Conservation (phyloP, 352 stramenopile species). For the Globisporangium apiculatum region DNA sequence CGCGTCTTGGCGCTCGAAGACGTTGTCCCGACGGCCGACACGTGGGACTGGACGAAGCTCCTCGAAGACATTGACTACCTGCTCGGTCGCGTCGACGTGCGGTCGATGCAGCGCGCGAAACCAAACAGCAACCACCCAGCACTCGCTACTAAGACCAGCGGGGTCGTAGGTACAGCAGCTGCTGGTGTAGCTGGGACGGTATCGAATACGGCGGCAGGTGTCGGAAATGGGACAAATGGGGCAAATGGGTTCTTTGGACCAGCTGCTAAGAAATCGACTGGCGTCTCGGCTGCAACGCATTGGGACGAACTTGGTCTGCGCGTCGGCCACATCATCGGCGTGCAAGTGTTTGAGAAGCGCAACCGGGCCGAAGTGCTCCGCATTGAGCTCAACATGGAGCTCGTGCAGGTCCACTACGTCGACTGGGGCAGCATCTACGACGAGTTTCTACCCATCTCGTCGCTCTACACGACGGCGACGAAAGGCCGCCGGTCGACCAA, state of each 20-base stretch:
- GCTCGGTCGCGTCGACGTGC: conserved; percentile 50
- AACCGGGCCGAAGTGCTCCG: conserved; percentile 60
- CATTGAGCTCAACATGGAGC: conserved; percentile 57
- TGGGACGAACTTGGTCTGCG: conserved; percentile 59
- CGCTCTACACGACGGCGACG: conserved; percentile 27
- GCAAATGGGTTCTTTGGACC: not conserved
- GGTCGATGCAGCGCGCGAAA: conserved; percentile 23
- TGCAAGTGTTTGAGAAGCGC: conserved; percentile 73
- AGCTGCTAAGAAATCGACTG: conserved; percentile 4
- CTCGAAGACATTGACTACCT: conserved; percentile 68
- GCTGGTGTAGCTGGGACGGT: not conserved
- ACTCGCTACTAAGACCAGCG: conserved; percentile 1
- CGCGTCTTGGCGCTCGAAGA: conserved; percentile 64
- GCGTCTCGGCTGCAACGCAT: conserved; percentile 27
- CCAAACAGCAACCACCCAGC: conserved; percentile 13
- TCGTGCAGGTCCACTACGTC: conserved; percentile 75
- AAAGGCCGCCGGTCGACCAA: conserved; percentile 35
- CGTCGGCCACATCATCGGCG: conserved; percentile 57
- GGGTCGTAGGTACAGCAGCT: not conserved
- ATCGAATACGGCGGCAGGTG: not conserved
- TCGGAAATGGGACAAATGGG: not conserved
- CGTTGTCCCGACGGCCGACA: conserved; percentile 56
- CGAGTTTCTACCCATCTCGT: conserved; percentile 59
- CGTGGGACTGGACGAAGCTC: conserved; percentile 76
- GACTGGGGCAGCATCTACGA: conserved; percentile 82